Percentiles rank a stretch among this genome's conserved stretches.
phyloP scores from a whole-genome alignment of 2,329 filamentous ascomycete genomes.

The Apiospora koreana region DNA sequence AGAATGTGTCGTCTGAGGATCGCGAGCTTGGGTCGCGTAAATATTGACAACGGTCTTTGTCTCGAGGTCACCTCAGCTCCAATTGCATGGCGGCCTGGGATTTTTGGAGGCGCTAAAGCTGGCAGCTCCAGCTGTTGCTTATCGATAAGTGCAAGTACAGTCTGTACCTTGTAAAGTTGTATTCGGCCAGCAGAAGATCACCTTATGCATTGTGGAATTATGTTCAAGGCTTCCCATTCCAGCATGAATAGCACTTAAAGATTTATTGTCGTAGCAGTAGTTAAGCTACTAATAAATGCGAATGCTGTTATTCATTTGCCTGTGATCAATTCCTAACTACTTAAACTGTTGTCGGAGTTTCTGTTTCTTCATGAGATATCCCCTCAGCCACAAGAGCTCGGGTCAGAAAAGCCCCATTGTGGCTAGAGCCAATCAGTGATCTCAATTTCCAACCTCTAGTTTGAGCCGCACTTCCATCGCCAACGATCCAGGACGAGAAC shows the following conservation, averaged over 20 bases:
- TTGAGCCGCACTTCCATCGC: slow-evolving; percentile 18
- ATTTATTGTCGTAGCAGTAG: background rate
- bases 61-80: background rate
- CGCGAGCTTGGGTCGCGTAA: background rate
- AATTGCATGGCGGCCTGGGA: slow-evolving; percentile 1
- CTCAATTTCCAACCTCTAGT: slow-evolving; percentile 32
- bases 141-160: slow-evolving; percentile 35
- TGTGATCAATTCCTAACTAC: background rate
- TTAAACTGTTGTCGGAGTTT: background rate
- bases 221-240: too few relatives aligned
- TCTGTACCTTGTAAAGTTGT: background rate
- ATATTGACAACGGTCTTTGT: slow-evolving; percentile 5
- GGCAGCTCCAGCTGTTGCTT: slow-evolving; percentile 20
- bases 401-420: slow-evolving; percentile 16
- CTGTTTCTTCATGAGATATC: background rate
- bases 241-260: background rate
- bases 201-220: background rate
- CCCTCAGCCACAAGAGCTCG: slow-evolving; percentile 15
- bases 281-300: too few relatives aligned
- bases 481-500: slow-evolving; percentile 8
- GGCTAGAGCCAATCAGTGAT: slow-evolving; percentile 34
- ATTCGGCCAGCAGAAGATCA: background rate
- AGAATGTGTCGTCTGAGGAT: background rate
- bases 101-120: slow-evolving; percentile 7
- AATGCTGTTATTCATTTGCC: background rate